Conservation (phyloP, 108 stramenopile species). For the Skeletonema grethae region DNA sequence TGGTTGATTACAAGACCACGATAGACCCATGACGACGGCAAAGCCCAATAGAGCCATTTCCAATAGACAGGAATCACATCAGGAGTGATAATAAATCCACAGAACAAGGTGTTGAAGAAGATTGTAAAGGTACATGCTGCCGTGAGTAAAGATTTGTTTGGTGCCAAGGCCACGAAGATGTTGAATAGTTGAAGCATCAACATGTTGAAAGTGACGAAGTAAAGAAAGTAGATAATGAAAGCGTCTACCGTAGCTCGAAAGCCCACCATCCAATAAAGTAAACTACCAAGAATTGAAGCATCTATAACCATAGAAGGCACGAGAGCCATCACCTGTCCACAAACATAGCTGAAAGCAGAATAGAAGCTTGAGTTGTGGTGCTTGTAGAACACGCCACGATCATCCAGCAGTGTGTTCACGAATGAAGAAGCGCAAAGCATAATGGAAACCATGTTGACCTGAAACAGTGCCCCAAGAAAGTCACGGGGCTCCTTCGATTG, state of each 20-base stretch:
- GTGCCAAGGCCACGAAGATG: slow-evolving; percentile 26
- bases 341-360: slow-evolving; percentile 42
- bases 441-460: slow-evolving; percentile 48
- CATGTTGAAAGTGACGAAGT: slow-evolving; percentile 40
- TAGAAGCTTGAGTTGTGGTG: slow-evolving; percentile 62
- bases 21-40: slow-evolving; percentile 43
- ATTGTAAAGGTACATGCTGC: slow-evolving; percentile 31
- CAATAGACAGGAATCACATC: slow-evolving; percentile 38
- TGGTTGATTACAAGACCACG: slow-evolving; percentile 40
- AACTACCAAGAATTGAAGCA: slow-evolving; percentile 27
- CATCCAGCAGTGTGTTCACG: slow-evolving; percentile 47
- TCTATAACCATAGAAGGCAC: slow-evolving; percentile 37
- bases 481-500: slow-evolving; percentile 40
- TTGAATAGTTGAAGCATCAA: slow-evolving; percentile 29
- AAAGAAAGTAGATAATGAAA: slow-evolving; percentile 26
- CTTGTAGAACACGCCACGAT: slow-evolving; percentile 71
- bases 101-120: slow-evolving; percentile 41
- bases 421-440: slow-evolving; percentile 46
- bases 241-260: slow-evolving; percentile 18
- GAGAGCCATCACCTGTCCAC: slow-evolving; percentile 33
- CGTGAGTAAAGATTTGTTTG: slow-evolving; percentile 29
- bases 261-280: slow-evolving; percentile 50
- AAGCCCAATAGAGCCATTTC: slow-evolving; percentile 42
- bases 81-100: slow-evolving; percentile 43
- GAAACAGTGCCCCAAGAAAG: slow-evolving; percentile 43